Conservation (phyloP, 78 protist genomes). For the Planoprotostelium fungivorum region DNA sequence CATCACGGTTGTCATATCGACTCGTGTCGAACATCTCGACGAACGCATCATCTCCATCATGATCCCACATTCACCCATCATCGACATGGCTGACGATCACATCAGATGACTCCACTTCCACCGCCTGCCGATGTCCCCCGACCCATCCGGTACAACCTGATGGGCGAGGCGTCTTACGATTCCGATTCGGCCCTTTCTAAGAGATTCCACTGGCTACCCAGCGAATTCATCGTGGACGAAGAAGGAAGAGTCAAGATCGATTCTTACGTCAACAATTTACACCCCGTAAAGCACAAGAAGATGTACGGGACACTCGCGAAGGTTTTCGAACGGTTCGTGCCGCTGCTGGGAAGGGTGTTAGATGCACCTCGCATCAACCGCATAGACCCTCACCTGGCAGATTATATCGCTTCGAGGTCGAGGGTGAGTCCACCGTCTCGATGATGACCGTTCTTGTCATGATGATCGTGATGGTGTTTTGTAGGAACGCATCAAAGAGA, state of each 20-base stretch:
- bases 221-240: constrained; percentile 15
- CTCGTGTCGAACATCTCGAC: too few relatives aligned
- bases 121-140: too few relatives aligned
- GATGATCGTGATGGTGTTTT: too few relatives aligned
- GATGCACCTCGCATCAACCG: too few relatives aligned
- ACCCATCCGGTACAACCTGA: too few relatives aligned
- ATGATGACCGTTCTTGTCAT: too few relatives aligned
- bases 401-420: too few relatives aligned
- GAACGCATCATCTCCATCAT: not conserved
- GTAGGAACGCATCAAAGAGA: too few relatives aligned
- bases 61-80: not conserved
- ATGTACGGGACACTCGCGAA: constrained; percentile 20
- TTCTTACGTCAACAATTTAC: constrained; percentile 50
- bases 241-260: constrained; percentile 41
- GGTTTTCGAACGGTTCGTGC: constrained; percentile 29
- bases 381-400: too few relatives aligned
- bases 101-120: not conserved
- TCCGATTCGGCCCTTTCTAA: not conserved
- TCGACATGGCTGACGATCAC: not conserved
- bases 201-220: constrained; percentile 49
- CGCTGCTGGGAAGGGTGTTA: constrained; percentile 26
- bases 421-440: too few relatives aligned
- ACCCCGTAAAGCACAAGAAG: constrained; percentile 23
- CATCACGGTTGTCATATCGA: too few relatives aligned
- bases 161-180: too few relatives aligned